Conservation (phyloP, 345 rosid species). For the Bruguiera gymnorhiza region DNA sequence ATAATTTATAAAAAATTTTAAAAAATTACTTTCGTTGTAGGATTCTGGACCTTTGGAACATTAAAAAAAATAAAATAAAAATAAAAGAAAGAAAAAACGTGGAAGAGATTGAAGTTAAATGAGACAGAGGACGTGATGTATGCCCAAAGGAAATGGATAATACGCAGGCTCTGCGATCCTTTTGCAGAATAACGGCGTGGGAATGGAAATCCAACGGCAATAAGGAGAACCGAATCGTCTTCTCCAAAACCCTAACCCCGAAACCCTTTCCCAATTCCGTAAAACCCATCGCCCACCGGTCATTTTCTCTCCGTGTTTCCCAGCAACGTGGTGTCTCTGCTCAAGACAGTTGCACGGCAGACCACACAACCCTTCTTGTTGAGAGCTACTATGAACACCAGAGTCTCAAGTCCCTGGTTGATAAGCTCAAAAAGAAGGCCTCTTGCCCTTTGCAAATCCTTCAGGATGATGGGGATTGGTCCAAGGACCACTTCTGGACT, state of each 20-base stretch:
- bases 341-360: conserved; percentile 16
- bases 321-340: conserved; percentile 14
- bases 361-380: conserved; percentile 40
- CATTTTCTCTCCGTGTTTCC: conserved; percentile 11
- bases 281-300: not conserved
- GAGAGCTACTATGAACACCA: conserved; percentile 43
- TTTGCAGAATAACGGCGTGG: conserved; percentile 9
- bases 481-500: conserved; percentile 56
- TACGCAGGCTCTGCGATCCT: conserved; percentile 4
- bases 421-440: conserved; percentile 32
- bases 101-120: too few relatives aligned
- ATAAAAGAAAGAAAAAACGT: too few relatives aligned
- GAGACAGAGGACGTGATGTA: too few relatives aligned
- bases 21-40: too few relatives aligned
- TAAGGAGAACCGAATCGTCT: not conserved
- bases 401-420: conserved; percentile 33
- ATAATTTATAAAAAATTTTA: too few relatives aligned
- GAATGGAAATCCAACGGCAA: conserved; percentile 8
- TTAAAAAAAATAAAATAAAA: too few relatives aligned
- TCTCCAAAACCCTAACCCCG: conserved; percentile 17
- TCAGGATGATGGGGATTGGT: conserved; percentile 64
- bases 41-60: too few relatives aligned
- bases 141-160: conserved; percentile 8
- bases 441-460: conserved; percentile 52
- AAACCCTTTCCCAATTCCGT: conserved; percentile 13